Evolutionary conservation across 2,329 filamentous ascomycete species (phyloP).

Genomic region (Capronia coronata): DNA sequence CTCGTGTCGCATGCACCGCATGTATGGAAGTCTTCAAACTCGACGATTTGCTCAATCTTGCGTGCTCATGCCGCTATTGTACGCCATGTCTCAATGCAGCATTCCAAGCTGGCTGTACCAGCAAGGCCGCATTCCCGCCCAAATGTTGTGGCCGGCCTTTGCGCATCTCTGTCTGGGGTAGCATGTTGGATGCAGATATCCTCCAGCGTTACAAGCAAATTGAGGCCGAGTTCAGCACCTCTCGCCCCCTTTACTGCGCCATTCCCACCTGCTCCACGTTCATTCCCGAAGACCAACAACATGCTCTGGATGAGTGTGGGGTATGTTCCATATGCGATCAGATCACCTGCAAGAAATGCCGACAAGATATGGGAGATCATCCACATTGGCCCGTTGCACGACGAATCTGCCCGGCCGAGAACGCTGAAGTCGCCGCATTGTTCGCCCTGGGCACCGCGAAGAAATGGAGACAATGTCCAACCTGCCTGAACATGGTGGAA

Average conservation of each 20-base stretch:
- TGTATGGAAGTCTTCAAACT: slow-evolving; percentile 15
- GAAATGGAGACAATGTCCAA: slow-evolving; percentile 24
- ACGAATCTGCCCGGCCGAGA: slow-evolving; percentile 9
- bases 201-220: slow-evolving; percentile 16
- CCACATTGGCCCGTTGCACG: background rate
- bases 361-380: slow-evolving; percentile 5
- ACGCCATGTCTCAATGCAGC: slow-evolving; percentile 17
- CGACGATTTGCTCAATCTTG: slow-evolving; percentile 6
- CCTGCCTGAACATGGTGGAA: slow-evolving; percentile 22
- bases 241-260: slow-evolving; percentile 21
- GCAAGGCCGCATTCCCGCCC: slow-evolving; percentile 16
- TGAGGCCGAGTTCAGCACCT: slow-evolving; percentile 17
- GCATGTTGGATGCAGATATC: slow-evolving; percentile 2
- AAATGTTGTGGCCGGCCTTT: slow-evolving; percentile 18
- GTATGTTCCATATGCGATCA: slow-evolving; percentile 5
- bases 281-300: slow-evolving; percentile 8
- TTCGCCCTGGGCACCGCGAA: slow-evolving; percentile 9
- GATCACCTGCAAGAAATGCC: slow-evolving; percentile 13
- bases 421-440: slow-evolving; percentile 6
- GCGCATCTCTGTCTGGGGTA: slow-evolving; percentile 13
- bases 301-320: slow-evolving; percentile 2
- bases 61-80: slow-evolving; percentile 19
- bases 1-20: slow-evolving; percentile 10
- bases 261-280: slow-evolving; percentile 13
- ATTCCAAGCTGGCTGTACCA: slow-evolving; percentile 14